phyloP scores from a whole-genome alignment of 345 rosid species.

The Trapa incisa region DNA sequence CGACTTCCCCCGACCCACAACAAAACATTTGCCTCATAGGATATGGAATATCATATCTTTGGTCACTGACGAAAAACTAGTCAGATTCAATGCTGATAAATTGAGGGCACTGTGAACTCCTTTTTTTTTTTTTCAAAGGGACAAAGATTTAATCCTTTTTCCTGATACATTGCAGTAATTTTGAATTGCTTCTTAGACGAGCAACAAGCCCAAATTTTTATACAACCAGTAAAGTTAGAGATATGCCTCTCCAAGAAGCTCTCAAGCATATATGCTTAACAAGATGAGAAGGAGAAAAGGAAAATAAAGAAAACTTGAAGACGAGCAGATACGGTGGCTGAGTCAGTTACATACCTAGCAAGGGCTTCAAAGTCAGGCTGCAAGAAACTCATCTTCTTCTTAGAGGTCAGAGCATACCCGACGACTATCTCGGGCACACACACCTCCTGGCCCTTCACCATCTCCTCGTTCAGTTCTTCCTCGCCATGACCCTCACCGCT shows the following conservation, averaged over 20 bases:
- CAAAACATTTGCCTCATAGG: background rate
- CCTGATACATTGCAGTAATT: background rate
- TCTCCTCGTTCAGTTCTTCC: conserved; percentile 4
- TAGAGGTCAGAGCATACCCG: conserved; percentile 80
- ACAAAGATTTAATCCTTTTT: background rate
- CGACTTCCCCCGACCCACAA: conserved; percentile 6
- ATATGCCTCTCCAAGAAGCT: background rate
- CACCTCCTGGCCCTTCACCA: background rate
- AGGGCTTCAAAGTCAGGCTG: conserved; percentile 69
- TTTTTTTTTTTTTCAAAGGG: background rate
- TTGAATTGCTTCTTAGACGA: too few species aligned
- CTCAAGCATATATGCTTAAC: background rate
- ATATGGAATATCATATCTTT: background rate
- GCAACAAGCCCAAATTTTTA: background rate
- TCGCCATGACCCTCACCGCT: background rate
- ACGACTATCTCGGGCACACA: conserved; percentile 22
- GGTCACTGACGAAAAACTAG: background rate
- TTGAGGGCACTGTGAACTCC: background rate
- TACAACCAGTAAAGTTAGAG: background rate
- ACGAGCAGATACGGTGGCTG: conserved; percentile 19
- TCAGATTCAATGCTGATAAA: background rate
- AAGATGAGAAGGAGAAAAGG: background rate
- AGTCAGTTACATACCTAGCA: conserved; percentile 21
- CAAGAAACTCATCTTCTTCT: conserved; percentile 88
- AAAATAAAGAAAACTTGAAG: background rate